Base-by-base conservation (phyloP, 129 eudicot species). In the Deinandra increscens region DNA sequence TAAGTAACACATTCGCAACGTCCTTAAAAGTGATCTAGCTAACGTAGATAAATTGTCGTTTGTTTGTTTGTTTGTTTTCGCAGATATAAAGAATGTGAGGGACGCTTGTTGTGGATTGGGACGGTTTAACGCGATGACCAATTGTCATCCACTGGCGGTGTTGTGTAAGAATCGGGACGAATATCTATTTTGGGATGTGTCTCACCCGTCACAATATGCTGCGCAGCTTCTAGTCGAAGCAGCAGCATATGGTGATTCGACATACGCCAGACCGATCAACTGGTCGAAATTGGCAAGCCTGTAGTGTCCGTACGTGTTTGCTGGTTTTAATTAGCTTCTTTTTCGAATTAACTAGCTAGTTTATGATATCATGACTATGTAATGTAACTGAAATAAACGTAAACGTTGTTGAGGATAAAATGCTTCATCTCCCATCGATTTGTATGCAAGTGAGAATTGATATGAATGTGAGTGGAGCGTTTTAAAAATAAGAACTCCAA, bases 51-150 rank as follows among this genome's bases (percentile, higher is more conserved):
- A 22, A 2, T 7, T 14, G 7, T 55, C 5, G 8, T 67, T 31
- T 37, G 12, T 44, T 44, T 7, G 19, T 11, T 55, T 5, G 8
- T 67, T 31, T 37, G 12, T 44, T 44, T n/a, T 14, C 13, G 9
- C 60, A 76, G 80, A 76, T 37, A 20, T 76, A 59, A 60, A 4
- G 54, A 68, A 76, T 51, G 69, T 61, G 15, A 50, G 11, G 4
- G 55, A 59, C 12, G 80, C 80, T 0, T 76, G 80, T 17, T 76
- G 80, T 49, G 80, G 80, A 68, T 37, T 60, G 36, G 80, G 80
- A 31, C 53, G 75, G 75, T 76, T 76, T 68, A 68, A 48, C 4
- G 80, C 80, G 8, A 76, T 76, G 80, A 68, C 55, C 5, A 76
- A 60, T 38, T 68, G 75, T 17, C 60, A 45, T 59, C 80, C 80